These are phyloP conservation scores for Trapa bicornis DNA, from an alignment of 345 rosid species.

Conservation along the genomic window DNA sequence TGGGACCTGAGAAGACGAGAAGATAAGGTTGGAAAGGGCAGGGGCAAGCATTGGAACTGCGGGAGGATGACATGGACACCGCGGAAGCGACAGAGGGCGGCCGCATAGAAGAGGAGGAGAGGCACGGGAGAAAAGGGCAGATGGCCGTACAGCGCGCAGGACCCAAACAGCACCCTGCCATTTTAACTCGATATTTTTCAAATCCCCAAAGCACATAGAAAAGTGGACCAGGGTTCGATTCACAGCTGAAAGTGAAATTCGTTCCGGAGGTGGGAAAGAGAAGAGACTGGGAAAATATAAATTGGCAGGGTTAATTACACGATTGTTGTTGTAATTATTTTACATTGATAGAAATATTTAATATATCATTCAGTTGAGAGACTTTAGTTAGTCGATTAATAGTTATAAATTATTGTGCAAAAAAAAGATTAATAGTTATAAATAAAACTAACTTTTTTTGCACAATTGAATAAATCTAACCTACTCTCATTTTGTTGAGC, in stretches of 20 bases:
- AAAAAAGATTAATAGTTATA: no score
- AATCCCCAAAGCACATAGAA: not conserved
- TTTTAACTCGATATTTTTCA: slow-evolving; percentile 3
- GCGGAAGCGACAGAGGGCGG: not conserved
- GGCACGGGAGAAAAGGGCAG: slow-evolving; percentile 10
- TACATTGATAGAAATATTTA: no score
- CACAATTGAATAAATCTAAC: no score
- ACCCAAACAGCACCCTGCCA: slow-evolving; percentile 49
- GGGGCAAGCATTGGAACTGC: slow-evolving; percentile 20
- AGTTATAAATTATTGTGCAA: no score
- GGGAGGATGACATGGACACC: slow-evolving; percentile 7
- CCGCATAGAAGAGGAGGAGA: slow-evolving; percentile 3
- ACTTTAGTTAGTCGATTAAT: no score
- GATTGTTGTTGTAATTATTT: no score
- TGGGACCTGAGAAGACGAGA: slow-evolving; percentile 76
- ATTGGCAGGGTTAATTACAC: no score
- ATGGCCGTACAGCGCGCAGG: slow-evolving; percentile 13
- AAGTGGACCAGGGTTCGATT: not conserved
- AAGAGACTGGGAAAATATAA: no score
- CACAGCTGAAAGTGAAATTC: not conserved
- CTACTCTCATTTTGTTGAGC: no score
- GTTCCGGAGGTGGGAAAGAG: not conserved
- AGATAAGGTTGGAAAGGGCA: slow-evolving; percentile 46
- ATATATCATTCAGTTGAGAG: no score
- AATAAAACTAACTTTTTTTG: no score